Conservation (phyloP, 176 grass and related monocot genomes). For the Oryza glaberrima region DNA sequence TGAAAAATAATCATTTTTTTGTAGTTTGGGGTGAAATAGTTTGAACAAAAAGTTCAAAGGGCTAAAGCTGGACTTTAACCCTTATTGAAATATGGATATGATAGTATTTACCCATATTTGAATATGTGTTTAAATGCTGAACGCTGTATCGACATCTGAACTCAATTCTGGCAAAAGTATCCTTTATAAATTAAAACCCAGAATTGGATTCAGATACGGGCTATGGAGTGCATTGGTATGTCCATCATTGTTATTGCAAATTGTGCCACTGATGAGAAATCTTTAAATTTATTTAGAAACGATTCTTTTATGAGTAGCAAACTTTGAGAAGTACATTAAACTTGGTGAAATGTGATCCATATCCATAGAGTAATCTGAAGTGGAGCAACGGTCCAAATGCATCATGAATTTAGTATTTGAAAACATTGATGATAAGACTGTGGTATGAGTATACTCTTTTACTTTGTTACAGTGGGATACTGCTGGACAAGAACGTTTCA, state of each 20-base stretch:
- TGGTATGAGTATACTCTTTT: not conserved
- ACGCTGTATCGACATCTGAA: not conserved
- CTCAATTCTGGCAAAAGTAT: not conserved
- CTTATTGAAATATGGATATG: too few species aligned
- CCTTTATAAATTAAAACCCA: not conserved
- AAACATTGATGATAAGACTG: not conserved
- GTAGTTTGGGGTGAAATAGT: too few species aligned
- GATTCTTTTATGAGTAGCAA: too few species aligned
- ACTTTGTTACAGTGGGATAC: constrained; percentile 71
- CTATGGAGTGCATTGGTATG: not conserved
- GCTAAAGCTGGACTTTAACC: too few species aligned
- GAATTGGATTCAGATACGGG: not conserved
- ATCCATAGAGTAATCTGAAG: not conserved
- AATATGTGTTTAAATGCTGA: not conserved
- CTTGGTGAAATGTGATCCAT: not conserved
- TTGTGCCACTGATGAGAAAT: not conserved
- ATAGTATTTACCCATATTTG: not conserved
- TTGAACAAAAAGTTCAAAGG: too few species aligned
- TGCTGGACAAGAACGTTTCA: constrained; percentile 89
- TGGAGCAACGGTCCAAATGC: not conserved
- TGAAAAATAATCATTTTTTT: too few species aligned
- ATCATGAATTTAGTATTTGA: not conserved
- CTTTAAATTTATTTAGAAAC: not conserved
- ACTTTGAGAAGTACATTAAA: not conserved
- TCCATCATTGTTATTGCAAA: not conserved